Conservation (phyloP, 1,139 yeast genomes). For the Geotrichum citri-aurantii region DNA sequence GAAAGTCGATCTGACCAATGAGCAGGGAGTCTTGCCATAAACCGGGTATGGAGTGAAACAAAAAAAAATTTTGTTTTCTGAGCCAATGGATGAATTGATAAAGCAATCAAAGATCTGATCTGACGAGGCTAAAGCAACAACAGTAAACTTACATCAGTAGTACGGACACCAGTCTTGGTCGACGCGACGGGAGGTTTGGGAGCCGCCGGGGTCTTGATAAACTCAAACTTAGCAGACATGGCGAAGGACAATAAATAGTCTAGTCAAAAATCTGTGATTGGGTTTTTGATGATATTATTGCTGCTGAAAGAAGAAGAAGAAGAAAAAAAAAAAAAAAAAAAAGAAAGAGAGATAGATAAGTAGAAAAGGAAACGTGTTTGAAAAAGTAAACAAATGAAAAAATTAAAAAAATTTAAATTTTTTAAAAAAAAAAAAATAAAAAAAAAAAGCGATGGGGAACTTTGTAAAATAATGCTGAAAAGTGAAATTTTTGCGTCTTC, state of each 20-base stretch:
- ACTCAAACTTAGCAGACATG: conserved; percentile 32
- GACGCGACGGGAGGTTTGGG: conserved; percentile 49
- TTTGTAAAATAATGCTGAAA: background rate
- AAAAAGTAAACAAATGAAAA: background rate
- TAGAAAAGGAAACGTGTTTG: conserved; percentile 9
- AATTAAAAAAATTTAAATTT: background rate
- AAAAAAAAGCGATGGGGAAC: background rate
- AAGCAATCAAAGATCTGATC: background rate
- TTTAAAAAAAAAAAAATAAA: background rate
- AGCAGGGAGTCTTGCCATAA: background rate
- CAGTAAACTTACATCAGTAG: conserved; percentile 43
- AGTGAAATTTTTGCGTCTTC: background rate
- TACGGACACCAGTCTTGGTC: conserved; percentile 51
- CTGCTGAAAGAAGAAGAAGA: background rate
- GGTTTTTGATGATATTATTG: background rate
- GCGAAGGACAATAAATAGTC: background rate
- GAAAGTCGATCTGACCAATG: background rate
- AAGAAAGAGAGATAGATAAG: background rate
- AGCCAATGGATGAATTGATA: background rate
- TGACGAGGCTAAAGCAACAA: background rate
- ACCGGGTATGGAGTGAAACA: background rate
- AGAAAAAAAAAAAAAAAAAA: background rate
- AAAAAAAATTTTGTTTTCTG: background rate
- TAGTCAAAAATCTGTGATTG: background rate
- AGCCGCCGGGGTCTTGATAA: conserved; percentile 55